Percentiles rank a stretch among this genome's conserved stretches.
Evolutionary conservation across 768 basidiomycete genomes (phyloP).

Genomic region (Amanita rimosa): DNA sequence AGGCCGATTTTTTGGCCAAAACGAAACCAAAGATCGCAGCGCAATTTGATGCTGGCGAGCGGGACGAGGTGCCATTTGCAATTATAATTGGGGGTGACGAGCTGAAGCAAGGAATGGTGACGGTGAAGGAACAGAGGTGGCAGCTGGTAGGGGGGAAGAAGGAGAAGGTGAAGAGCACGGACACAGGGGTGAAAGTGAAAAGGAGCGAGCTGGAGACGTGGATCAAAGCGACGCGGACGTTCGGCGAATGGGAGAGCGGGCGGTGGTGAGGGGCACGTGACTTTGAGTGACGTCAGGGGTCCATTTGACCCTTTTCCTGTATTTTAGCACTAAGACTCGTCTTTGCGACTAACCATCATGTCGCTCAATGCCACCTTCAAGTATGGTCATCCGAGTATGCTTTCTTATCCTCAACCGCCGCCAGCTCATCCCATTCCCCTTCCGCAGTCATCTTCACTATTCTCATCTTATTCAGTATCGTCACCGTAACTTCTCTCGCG

Average conservation of each 20-base stretch:
- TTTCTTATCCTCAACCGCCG: background rate
- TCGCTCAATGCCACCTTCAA: slow-evolving; percentile 25
- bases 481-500: slow-evolving; percentile 35
- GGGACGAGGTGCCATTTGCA: slow-evolving; percentile 87
- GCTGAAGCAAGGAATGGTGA: slow-evolving; percentile 71
- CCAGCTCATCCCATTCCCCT: slow-evolving; percentile 7
- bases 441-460: slow-evolving; percentile 37
- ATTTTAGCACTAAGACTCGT: background rate
- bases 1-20: slow-evolving; percentile 92
- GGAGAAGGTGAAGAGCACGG: slow-evolving; percentile 46
- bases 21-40: slow-evolving; percentile 78
- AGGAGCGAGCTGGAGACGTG: slow-evolving; percentile 51
- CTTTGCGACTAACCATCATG: background rate
- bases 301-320: background rate
- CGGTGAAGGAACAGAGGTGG: slow-evolving; percentile 89
- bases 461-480: slow-evolving; percentile 48
- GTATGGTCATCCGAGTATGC: slow-evolving; percentile 42
- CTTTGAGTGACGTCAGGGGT: background rate
- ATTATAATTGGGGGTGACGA: slow-evolving; percentile 88
- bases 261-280: slow-evolving; percentile 1
- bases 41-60: slow-evolving; percentile 87
- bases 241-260: slow-evolving; percentile 30
- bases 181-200: slow-evolving; percentile 57
- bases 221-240: slow-evolving; percentile 40
- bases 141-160: slow-evolving; percentile 65